These are phyloP conservation scores for Eutrema yunnanense DNA, from an alignment of 345 rosid species.

Conservation along the genomic window DNA sequence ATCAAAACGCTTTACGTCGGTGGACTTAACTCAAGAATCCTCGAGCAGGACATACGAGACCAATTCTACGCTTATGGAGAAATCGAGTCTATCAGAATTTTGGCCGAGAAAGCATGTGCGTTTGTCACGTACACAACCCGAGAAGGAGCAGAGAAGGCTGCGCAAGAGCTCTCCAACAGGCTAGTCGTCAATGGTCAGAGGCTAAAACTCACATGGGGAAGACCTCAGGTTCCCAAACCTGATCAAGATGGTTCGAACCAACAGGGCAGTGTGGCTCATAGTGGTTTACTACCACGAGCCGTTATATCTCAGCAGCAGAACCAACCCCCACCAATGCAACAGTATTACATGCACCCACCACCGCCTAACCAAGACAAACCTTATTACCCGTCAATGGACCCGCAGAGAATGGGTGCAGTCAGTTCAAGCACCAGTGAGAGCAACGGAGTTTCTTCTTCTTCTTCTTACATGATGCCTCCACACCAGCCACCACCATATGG, in stretches of 20 bases:
- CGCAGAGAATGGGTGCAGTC: slow-evolving; percentile 94
- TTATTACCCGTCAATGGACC: slow-evolving; percentile 93
- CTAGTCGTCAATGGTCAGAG: slow-evolving; percentile 83
- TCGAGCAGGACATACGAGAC: slow-evolving; percentile 88
- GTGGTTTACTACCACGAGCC: slow-evolving; percentile 82
- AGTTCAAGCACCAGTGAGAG: slow-evolving; percentile 44
- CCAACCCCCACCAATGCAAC: slow-evolving; percentile 63
- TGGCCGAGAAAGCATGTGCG: slow-evolving; percentile 83
- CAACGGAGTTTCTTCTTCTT: slow-evolving; percentile 37
- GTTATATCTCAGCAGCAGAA: slow-evolving; percentile 87
- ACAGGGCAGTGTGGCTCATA: slow-evolving; percentile 59
- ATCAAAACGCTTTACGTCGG: slow-evolving; percentile 88
- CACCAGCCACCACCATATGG: slow-evolving; percentile 48
- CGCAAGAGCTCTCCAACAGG: slow-evolving; percentile 81
- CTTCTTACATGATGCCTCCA: slow-evolving; percentile 43
- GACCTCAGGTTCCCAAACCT: slow-evolving; percentile 77
- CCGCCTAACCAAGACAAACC: slow-evolving; percentile 57
- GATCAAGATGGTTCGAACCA: slow-evolving; percentile 66
- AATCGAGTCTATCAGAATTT: slow-evolving; percentile 79
- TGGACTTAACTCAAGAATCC: slow-evolving; percentile 75
- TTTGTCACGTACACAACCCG: slow-evolving; percentile 92
- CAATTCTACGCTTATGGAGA: slow-evolving; percentile 89
- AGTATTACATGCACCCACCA: slow-evolving; percentile 64
- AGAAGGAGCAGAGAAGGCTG: slow-evolving; percentile 98
- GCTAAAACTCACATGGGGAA: slow-evolving; percentile 94